A percentile compares a stretch with the other conserved stretches of the same genome.
Evolutionary conservation across 2,329 filamentous ascomycete species (phyloP).

Genomic region (Aphanocladium album): DNA sequence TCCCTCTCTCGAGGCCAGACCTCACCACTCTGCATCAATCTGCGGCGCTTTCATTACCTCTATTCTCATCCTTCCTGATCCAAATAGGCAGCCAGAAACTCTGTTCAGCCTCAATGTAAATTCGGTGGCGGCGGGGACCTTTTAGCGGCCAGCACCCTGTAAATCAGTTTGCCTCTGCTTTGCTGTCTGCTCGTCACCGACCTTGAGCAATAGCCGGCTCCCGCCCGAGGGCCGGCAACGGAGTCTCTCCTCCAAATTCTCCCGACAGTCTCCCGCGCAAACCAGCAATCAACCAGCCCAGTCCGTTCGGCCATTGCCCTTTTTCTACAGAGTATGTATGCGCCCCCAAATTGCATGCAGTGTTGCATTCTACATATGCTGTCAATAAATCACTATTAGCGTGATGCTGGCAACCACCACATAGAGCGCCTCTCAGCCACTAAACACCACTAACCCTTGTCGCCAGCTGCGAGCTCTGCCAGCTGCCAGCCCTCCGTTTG

Average conservation of each 20-base stretch:
- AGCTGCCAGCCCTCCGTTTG: slow-evolving; percentile 5
- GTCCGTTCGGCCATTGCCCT: background rate
- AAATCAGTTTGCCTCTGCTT: background rate
- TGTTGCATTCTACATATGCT: background rate
- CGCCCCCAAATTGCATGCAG: background rate
- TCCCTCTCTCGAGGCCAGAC: too few species aligned
- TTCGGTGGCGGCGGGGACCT: slow-evolving; percentile 3
- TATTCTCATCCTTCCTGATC: background rate
- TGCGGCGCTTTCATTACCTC: too few species aligned
- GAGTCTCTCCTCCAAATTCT: background rate
- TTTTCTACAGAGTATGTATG: too few species aligned
- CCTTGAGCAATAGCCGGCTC: slow-evolving; percentile 1
- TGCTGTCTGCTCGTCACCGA: background rate
- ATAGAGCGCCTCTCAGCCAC: background rate
- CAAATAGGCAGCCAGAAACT: background rate
- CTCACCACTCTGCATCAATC: too few species aligned
- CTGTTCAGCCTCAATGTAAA: background rate
- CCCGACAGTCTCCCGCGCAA: background rate
- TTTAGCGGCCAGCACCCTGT: background rate
- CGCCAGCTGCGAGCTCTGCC: background rate
- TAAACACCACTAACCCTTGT: background rate
- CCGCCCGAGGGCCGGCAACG: slow-evolving; percentile 5
- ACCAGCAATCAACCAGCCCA: background rate
- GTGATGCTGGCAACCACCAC: background rate
- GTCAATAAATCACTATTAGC: too few species aligned